Percentiles rank a stretch among this genome's conserved stretches.
Conservation (phyloP, 1,139 yeast species). For the Meyerozyma sp. region DNA sequence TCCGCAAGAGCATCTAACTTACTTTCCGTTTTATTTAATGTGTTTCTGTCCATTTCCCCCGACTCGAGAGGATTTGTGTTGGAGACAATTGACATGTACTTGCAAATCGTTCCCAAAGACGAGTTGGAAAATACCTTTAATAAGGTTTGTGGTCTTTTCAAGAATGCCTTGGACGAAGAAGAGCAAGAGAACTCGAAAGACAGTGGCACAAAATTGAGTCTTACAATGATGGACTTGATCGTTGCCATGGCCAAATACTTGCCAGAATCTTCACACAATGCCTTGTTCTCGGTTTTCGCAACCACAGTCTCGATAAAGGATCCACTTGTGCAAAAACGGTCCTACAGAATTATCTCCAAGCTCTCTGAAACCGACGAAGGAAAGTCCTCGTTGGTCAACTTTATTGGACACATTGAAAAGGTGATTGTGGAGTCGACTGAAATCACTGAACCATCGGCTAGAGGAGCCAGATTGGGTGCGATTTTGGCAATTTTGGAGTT, state of each 20-base stretch:
- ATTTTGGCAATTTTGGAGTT: slow-evolving; percentile 54
- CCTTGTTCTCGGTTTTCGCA: slow-evolving; percentile 73
- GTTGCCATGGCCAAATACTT: slow-evolving; percentile 84
- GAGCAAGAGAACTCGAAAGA: slow-evolving; percentile 12
- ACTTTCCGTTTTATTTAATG: slow-evolving; percentile 83
- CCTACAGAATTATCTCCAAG: slow-evolving; percentile 74
- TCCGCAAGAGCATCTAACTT: slow-evolving; percentile 66
- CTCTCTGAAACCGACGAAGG: slow-evolving; percentile 71
- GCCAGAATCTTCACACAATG: slow-evolving; percentile 63
- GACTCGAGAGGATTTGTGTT: slow-evolving; percentile 79
- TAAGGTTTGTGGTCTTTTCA: slow-evolving; percentile 76
- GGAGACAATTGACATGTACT: slow-evolving; percentile 78
- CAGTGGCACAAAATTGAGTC: slow-evolving; percentile 52
- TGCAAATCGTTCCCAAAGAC: slow-evolving; percentile 61
- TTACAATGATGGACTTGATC: slow-evolving; percentile 86
- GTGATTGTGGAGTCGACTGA: slow-evolving; percentile 57
- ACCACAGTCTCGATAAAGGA: slow-evolving; percentile 54
- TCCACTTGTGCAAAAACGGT: slow-evolving; percentile 79
- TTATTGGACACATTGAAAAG: slow-evolving; percentile 53
- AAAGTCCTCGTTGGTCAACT: slow-evolving; percentile 41
- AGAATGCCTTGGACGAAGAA: slow-evolving; percentile 69
- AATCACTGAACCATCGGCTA: slow-evolving; percentile 64
- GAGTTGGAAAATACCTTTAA: slow-evolving; percentile 76
- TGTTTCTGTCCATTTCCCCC: slow-evolving; percentile 79
- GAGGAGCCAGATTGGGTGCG: slow-evolving; percentile 75